Conservation (phyloP, 228 moss, liverwort and hornwort species). For the Sphagnum fallax region DNA sequence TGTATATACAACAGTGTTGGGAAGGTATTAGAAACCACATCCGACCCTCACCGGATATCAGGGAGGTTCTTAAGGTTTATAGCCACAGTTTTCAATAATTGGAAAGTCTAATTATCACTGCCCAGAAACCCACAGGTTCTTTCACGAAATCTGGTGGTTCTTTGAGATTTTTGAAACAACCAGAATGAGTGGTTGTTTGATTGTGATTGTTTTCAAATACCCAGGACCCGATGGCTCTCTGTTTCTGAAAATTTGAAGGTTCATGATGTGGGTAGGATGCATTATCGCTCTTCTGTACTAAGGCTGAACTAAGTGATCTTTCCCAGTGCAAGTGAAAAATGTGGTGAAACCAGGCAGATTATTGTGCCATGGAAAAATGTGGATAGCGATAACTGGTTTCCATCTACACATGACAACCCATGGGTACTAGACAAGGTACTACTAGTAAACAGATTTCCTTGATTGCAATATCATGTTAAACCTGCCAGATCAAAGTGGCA, state of each 20-base stretch:
- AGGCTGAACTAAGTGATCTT: slow-evolving; percentile 42
- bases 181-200: slow-evolving; percentile 17
- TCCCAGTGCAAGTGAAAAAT: slow-evolving; percentile 33
- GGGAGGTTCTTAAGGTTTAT: neutral
- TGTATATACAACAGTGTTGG: no score
- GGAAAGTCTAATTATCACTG: no score
- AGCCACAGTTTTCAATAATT: neutral
- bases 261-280: slow-evolving; percentile 60
- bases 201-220: slow-evolving; percentile 59
- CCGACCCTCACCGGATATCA: neutral
- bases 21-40: no score
- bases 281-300: slow-evolving; percentile 58
- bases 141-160: no score
- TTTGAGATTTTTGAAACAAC: no score
- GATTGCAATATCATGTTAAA: no score
- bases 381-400: slow-evolving; percentile 44
- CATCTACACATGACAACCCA: slow-evolving; percentile 16
- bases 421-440: slow-evolving; percentile 44
- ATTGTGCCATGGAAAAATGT: slow-evolving; percentile 53
- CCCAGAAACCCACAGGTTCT: no score
- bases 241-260: slow-evolving; percentile 51
- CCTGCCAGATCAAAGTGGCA: no score
- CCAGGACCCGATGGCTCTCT: slow-evolving; percentile 32
- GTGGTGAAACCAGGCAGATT: slow-evolving; percentile 60
- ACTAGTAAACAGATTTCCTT: slow-evolving; percentile 16